phyloP scores from a whole-genome alignment of 345 rosid species.

The Corchorus capsularis region DNA sequence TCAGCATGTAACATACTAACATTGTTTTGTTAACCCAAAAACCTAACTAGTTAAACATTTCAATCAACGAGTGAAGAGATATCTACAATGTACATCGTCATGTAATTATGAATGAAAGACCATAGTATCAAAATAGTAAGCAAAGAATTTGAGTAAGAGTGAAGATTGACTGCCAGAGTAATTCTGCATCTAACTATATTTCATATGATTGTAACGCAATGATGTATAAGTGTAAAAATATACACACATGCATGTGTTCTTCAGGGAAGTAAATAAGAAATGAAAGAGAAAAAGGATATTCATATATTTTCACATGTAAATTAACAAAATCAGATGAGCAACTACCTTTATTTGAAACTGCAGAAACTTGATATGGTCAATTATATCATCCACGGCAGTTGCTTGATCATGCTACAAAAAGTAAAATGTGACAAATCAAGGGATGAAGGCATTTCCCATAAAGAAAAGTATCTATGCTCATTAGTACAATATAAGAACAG shows the following conservation, averaged over 20 bases:
- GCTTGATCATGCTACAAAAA: conserved; percentile 39
- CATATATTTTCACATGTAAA: not conserved
- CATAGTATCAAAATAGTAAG: not conserved
- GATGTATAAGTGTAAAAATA: not conserved
- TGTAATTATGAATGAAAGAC: not conserved
- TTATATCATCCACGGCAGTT: conserved; percentile 36
- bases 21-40: not conserved
- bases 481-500: not conserved
- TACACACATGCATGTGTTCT: not conserved
- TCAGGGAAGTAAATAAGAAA: not conserved
- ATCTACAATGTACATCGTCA: not conserved
- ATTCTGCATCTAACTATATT: not conserved
- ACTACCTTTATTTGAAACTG: conserved; percentile 63
- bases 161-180: not conserved
- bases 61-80: not conserved
- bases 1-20: not conserved
- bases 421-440: conserved; percentile 18
- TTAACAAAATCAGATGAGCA: not conserved
- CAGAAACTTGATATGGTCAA: conserved; percentile 55
- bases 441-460: not conserved
- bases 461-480: not conserved
- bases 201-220: not conserved
- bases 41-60: not conserved
- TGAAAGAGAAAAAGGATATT: not conserved
- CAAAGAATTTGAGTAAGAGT: not conserved